phyloP scores from a whole-genome alignment of 148 eudicot genomes.

The Camellia sinensis region DNA sequence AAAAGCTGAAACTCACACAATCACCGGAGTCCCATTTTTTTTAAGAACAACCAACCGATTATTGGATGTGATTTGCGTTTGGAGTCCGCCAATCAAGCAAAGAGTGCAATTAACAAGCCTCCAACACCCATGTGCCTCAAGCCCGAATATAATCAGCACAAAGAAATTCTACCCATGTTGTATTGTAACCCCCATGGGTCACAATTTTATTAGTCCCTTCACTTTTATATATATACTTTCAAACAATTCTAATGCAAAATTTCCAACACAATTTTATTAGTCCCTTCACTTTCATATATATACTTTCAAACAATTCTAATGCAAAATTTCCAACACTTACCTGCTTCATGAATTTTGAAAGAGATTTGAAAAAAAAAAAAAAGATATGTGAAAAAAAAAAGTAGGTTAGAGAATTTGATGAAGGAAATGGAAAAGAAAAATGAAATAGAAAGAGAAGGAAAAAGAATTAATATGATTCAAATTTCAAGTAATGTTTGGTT shows the following conservation, averaged over 20 bases:
- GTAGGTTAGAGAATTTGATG: no score
- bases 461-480: no score
- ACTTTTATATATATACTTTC: no score
- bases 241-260: no score
- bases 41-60: neutral
- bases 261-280: slow-evolving; percentile 6
- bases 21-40: neutral
- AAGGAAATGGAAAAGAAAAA: no score
- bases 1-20: neutral
- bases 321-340: neutral
- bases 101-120: slow-evolving; percentile 1
- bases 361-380: no score
- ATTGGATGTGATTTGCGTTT: neutral
- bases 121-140: slow-evolving; percentile 35
- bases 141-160: slow-evolving; percentile 21
- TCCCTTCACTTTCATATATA: neutral
- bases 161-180: neutral
- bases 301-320: no score
- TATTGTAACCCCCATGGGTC: slow-evolving; percentile 16
- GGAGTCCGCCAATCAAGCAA: slow-evolving; percentile 33
- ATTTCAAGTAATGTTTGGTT: no score
- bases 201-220: slow-evolving; percentile 9
- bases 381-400: no score
- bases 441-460: no score
- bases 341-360: no score